Evolutionary conservation across 2,329 filamentous ascomycete genomes (phyloP).

Genomic region (Didymosphaeria variabile): DNA sequence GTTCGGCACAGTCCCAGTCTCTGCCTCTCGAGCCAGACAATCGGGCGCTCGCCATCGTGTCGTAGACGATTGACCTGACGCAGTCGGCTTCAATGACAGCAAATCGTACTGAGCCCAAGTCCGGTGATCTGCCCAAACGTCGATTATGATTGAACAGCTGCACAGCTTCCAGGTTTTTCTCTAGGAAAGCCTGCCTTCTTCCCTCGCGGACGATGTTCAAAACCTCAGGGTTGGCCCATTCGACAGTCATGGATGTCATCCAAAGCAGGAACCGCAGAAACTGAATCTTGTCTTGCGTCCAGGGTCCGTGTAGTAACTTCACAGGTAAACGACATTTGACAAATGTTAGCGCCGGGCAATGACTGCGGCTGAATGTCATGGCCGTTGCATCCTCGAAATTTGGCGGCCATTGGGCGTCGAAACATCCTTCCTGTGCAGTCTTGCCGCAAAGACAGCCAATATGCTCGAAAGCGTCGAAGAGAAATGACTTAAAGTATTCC

Average conservation of each 20-base stretch:
- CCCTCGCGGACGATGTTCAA: constrained; percentile 25
- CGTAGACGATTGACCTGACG: constrained; percentile 42
- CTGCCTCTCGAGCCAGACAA: constrained; percentile 24
- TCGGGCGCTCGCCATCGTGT: constrained; percentile 34
- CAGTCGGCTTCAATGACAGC: constrained; percentile 42
- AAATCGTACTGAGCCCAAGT: constrained; percentile 33
- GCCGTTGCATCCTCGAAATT: constrained; percentile 37
- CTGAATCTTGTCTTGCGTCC: constrained; percentile 38
- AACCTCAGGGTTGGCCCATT: constrained; percentile 35
- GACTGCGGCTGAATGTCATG: constrained; percentile 42
- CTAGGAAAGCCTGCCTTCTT: constrained; percentile 35
- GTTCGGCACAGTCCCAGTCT: constrained; percentile 25
- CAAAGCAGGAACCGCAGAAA: constrained; percentile 44
- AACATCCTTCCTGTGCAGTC: constrained; percentile 33
- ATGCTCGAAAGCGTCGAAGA: constrained; percentile 26
- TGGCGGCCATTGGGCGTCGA: constrained; percentile 42
- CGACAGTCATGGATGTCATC: constrained; percentile 42
- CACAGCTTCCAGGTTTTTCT: constrained; percentile 41
- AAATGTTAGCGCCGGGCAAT: constrained; percentile 36
- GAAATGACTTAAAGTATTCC: constrained; percentile 40
- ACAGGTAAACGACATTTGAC: constrained; percentile 41
- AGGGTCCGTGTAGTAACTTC: constrained; percentile 40
- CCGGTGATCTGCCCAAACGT: constrained; percentile 38
- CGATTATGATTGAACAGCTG: constrained; percentile 47
- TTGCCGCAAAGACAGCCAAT: constrained; percentile 41